Base-by-base conservation (phyloP, 2,329 filamentous ascomycete species). In the Exophiala spinifera region DNA sequence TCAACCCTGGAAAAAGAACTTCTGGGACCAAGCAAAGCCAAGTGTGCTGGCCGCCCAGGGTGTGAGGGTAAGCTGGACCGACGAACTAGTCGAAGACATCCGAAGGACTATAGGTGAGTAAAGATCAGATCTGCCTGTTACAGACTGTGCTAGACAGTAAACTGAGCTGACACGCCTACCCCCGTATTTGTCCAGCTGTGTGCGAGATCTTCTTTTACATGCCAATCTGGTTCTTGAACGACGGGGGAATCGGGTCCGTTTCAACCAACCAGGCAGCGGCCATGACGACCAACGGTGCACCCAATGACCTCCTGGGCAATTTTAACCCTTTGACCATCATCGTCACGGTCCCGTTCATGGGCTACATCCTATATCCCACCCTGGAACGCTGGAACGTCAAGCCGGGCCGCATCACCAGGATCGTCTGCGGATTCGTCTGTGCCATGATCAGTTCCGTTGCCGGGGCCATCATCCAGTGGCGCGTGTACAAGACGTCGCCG, bases 161-260 rank as follows among this genome's bases (percentile, higher is more conserved):
- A n/a, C n/a, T n/a, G n/a, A n/a, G n/a, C n/a, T n/a, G n/a, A n/a
- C n/a, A n/a, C n/a, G n/a, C n/a, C n/a, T n/a, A n/a, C n/a, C n/a
- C n/a, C n/a, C n/a, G n/a, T n/a, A n/a, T n/a, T n/a, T n/a, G n/a
- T n/a, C 15, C 21, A 46, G 59, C 79, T 63, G 85, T 85, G 51
- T 87, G 85, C 74, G 77, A 81, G 61, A 86, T 89, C 33, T 56
- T 88, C 70, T 72, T 80, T 57, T 80, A 76, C 70, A 80, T 73
- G 53, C 76, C 76, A 14, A 68, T 79, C 8, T 79, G 72, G 64
- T 73, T 70, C 68, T 85, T 80, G 3, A 71, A 75, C 4, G 79
- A 79, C 67, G 78, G 77, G 65, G 77, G 80, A 61, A 79, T 79
- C 70, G 70, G 72, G 42, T 60, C 61, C 20, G 64, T 65, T 42